Base-by-base conservation (phyloP, 805 yeast genomes). In the Zygoascus tannicola region DNA sequence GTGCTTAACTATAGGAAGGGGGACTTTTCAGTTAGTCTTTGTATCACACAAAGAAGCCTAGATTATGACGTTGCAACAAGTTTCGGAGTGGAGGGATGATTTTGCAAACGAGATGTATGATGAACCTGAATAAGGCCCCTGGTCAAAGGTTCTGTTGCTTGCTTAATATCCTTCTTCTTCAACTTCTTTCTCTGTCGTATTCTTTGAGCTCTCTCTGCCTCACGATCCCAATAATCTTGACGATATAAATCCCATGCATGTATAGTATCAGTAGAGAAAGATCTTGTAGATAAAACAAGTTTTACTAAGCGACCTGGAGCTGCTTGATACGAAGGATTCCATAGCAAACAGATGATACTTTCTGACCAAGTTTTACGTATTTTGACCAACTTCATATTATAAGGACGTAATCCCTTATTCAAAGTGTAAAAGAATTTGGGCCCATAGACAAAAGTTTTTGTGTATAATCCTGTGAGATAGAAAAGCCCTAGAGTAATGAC, bases 171-270 rank as follows among this genome's bases (percentile, higher is more conserved):
- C 12, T 26, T 26, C n/a, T 33, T 14, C 35, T 30, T 15, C 39
- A 19, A 40, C 30, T 44, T 19, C 20, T n/a, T 36, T 7, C 39
- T 22, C 40, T 40, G 26, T 20, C 40, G 35, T 18, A 28, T 35
- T 35, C 48, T 35, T 32, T 19, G 22, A 5, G 14, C 22, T 30
- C 53, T 33, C 3, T 41, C 44, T 30, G 85, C 84, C 59, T 87
- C 95, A 53, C 81, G 73, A 19, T 79, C 76, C 97, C 97, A 92
- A 58, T 87, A 92, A 59, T 88, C 97, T 52, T 84, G 85, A 47
- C 98, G 66, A 56, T 88, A 90, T 34, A 86, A 62, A 56, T 90
- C 98, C 97, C 98, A 90, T 7, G 86, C 88, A 60, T 88, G 96
- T 50, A 96, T 73, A 4, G 83, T 76, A 40, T 83, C 88, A 0